Evolutionary conservation across 805 yeast species (phyloP).

Genomic region (Ogataea glucozyma): DNA sequence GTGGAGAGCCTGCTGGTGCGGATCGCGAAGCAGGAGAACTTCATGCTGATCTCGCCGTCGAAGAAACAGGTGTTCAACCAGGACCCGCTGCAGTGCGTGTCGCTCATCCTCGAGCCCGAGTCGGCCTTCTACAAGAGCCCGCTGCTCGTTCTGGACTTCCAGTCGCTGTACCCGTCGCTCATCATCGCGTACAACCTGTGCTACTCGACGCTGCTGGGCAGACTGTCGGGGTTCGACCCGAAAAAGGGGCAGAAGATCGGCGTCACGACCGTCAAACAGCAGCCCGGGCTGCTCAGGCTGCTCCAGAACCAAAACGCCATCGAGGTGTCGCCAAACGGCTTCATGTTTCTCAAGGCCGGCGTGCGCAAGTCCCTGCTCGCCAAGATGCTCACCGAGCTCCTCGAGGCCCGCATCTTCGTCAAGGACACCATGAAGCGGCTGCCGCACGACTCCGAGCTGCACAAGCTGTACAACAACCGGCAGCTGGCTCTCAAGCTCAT

Average conservation of each 20-base stretch:
- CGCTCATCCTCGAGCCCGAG: conserved; percentile 90
- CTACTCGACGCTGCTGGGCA: conserved; percentile 70
- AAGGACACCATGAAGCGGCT: conserved; percentile 68
- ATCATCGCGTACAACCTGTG: conserved; percentile 91
- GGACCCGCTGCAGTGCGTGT: conserved; percentile 82
- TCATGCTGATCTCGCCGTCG: conserved; percentile 73
- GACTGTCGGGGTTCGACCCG: conserved; percentile 53
- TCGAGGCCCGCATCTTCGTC: conserved; percentile 77
- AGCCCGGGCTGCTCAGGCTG: conserved; percentile 56
- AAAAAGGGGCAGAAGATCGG: conserved; percentile 52
- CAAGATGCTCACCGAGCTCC: conserved; percentile 79
- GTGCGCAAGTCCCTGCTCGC: conserved; percentile 75
- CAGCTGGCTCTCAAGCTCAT: conserved; percentile 86
- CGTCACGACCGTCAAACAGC: conserved; percentile 48
- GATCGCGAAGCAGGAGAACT: conserved; percentile 74
- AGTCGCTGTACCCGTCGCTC: conserved; percentile 90
- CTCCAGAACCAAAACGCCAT: conserved; percentile 54
- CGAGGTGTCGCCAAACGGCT: conserved; percentile 82
- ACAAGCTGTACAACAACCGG: conserved; percentile 64
- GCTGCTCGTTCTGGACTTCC: conserved; percentile 86
- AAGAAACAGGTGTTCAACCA: conserved; percentile 79
- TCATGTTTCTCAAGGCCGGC: conserved; percentile 65
- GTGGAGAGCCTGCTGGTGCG: conserved; percentile 84
- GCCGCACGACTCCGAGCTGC: conserved; percentile 48
- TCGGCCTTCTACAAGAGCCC: conserved; percentile 87